These are phyloP conservation scores for Pichia terricola DNA, from an alignment of 1,139 yeast species.

Conservation along the genomic window DNA sequence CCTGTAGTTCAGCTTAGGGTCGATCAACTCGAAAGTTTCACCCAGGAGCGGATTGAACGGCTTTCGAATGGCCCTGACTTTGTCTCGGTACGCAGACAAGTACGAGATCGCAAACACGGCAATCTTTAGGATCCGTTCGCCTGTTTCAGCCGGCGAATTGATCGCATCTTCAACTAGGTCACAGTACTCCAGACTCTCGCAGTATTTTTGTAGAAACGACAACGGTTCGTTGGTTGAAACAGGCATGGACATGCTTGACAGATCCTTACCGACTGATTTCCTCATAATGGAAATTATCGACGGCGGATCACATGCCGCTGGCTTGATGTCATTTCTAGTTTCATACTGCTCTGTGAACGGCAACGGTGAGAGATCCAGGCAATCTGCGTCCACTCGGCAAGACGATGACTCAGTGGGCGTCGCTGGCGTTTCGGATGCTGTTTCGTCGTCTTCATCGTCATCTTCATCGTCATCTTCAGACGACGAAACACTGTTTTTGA, in stretches of 20 bases:
- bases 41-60: slow-evolving; percentile 94
- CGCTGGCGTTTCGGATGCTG: neutral
- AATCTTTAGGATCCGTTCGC: slow-evolving; percentile 56
- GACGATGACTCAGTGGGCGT: neutral
- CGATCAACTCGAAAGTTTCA: slow-evolving; percentile 83
- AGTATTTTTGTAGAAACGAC: slow-evolving; percentile 65
- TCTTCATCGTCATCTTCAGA: slow-evolving; percentile 20
- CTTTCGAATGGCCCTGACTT: slow-evolving; percentile 69
- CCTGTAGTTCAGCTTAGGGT: slow-evolving; percentile 78
- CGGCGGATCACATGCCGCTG: slow-evolving; percentile 64
- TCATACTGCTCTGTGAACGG: slow-evolving; percentile 36
- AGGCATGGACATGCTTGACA: slow-evolving; percentile 85
- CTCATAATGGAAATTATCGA: slow-evolving; percentile 70
- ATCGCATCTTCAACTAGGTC: slow-evolving; percentile 57
- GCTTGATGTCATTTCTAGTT: slow-evolving; percentile 54
- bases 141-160: slow-evolving; percentile 24
- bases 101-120: slow-evolving; percentile 79
- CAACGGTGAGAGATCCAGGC: slow-evolving; percentile 47
- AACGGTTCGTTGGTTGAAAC: slow-evolving; percentile 90
- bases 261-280: slow-evolving; percentile 87
- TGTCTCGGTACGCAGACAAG: slow-evolving; percentile 60
- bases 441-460: slow-evolving; percentile 9
- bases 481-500: neutral
- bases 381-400: neutral
- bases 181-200: slow-evolving; percentile 74